These are phyloP conservation scores for Cryptomeria japonica DNA, from an alignment of 75 land plant species.

Conservation along the genomic window DNA sequence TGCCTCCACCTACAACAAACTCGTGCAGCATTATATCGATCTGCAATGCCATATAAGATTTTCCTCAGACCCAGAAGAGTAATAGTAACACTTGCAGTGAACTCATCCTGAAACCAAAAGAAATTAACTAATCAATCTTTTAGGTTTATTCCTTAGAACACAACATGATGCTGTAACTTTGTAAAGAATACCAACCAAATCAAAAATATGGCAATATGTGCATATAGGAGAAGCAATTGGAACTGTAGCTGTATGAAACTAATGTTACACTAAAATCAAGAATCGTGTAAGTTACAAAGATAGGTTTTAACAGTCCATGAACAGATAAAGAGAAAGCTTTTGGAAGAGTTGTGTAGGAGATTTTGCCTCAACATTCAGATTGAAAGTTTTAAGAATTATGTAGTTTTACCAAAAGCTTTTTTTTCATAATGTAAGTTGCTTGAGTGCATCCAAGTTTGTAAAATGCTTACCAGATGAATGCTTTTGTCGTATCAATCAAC, in stretches of 20 bases:
- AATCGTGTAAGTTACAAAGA: not conserved
- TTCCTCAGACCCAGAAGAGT: not conserved
- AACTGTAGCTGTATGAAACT: not conserved
- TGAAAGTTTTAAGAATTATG: too few species aligned
- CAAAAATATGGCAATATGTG: not conserved
- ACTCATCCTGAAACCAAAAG: not conserved
- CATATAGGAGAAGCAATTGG: not conserved
- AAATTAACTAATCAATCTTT: not conserved
- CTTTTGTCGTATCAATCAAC: not conserved
- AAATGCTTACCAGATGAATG: not conserved
- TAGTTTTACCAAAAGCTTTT: too few species aligned
- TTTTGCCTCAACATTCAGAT: too few species aligned
- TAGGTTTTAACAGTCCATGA: too few species aligned
- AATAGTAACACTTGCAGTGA: not conserved
- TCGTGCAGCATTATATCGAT: conserved; percentile 91
- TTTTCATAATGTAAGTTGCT: not conserved
- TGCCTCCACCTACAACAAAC: conserved; percentile 94
- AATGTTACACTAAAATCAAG: not conserved
- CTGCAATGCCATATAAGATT: conserved; percentile 54
- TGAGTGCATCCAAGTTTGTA: not conserved
- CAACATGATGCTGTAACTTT: not conserved
- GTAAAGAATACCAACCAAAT: not conserved
- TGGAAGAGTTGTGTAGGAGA: too few species aligned
- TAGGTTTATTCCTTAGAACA: not conserved
- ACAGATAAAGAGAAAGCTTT: too few species aligned